Conservation (phyloP, 1,284 basidiomycete species). For the Boletus albobrunnescens region DNA sequence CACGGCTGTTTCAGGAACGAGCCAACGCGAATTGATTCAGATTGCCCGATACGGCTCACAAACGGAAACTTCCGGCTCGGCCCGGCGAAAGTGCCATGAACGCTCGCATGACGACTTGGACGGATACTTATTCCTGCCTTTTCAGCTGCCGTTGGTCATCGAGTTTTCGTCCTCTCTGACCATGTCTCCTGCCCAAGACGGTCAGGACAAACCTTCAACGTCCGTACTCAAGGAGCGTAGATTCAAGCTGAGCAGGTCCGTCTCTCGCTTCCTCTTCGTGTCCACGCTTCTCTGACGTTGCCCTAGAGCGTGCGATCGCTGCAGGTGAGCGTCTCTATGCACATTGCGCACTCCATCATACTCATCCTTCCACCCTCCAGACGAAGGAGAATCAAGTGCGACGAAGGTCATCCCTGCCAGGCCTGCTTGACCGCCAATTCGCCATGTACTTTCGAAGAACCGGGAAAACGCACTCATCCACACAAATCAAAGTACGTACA, state of each 20-base stretch:
- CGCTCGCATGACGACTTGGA: constrained; percentile 11
- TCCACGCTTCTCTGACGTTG: too few relatives aligned
- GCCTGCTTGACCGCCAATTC: constrained; percentile 75
- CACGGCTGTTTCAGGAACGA: constrained; percentile 32
- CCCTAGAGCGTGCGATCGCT: constrained; percentile 76
- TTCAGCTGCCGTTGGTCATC: constrained; percentile 4
- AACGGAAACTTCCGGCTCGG: constrained; percentile 30
- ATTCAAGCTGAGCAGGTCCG: constrained; percentile 79
- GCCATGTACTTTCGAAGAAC: constrained; percentile 78
- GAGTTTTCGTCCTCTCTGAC: constrained; percentile 9
- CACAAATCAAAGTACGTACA: constrained; percentile 74
- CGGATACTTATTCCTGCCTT: constrained; percentile 28
- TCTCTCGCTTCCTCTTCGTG: constrained; percentile 5
- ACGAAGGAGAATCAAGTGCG: constrained; percentile 75
- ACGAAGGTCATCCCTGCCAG: constrained; percentile 81
- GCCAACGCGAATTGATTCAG: constrained; percentile 13
- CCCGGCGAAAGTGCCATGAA: constrained; percentile 17
- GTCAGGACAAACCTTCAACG: constrained; percentile 39
- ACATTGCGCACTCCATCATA: background rate
- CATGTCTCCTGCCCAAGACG: constrained; percentile 44
- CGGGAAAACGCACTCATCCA: constrained; percentile 75
- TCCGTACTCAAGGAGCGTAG: constrained; percentile 69
- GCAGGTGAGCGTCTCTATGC: constrained; percentile 54
- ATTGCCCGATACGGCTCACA: constrained; percentile 28
- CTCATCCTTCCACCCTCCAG: constrained; percentile 36